phyloP scores from a whole-genome alignment of 2,329 filamentous ascomycete genomes.

The Pyricularia sp. region DNA sequence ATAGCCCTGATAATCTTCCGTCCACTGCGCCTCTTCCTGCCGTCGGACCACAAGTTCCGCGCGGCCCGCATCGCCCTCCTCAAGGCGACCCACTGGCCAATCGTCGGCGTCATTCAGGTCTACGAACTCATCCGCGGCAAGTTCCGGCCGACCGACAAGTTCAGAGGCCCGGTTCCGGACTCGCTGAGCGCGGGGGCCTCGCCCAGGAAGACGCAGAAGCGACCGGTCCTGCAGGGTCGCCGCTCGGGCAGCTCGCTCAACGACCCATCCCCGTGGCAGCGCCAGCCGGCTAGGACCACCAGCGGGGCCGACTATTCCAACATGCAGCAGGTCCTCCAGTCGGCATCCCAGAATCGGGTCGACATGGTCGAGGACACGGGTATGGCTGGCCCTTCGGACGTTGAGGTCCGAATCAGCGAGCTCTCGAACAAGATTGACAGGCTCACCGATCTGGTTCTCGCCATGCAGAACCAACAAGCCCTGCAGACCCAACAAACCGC shows the following conservation, averaged over 20 bases:
- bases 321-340: neutral
- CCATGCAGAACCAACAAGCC: slow-evolving; percentile 31
- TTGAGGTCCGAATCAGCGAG: slow-evolving; percentile 38
- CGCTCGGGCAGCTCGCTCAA: slow-evolving; percentile 3
- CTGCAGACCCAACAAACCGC: neutral
- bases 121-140: slow-evolving; percentile 48
- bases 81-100: slow-evolving; percentile 55
- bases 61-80: slow-evolving; percentile 51
- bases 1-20: slow-evolving; percentile 63
- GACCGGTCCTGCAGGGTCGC: slow-evolving; percentile 20
- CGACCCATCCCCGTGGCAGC: neutral
- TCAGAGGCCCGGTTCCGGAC: neutral
- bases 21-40: slow-evolving; percentile 60
- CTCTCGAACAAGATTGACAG: slow-evolving; percentile 49
- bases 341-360: slow-evolving; percentile 2
- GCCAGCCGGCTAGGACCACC: neutral
- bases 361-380: slow-evolving; percentile 11
- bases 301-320: neutral
- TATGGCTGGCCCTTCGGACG: slow-evolving; percentile 13
- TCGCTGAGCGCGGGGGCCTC: slow-evolving; percentile 17
- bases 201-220: slow-evolving; percentile 39
- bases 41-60: slow-evolving; percentile 54
- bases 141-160: slow-evolving; percentile 11
- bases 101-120: slow-evolving; percentile 58
- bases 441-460: slow-evolving; percentile 41